Evolutionary conservation across 805 yeast species (phyloP).

Genomic region (Barnettozyma californica): DNA sequence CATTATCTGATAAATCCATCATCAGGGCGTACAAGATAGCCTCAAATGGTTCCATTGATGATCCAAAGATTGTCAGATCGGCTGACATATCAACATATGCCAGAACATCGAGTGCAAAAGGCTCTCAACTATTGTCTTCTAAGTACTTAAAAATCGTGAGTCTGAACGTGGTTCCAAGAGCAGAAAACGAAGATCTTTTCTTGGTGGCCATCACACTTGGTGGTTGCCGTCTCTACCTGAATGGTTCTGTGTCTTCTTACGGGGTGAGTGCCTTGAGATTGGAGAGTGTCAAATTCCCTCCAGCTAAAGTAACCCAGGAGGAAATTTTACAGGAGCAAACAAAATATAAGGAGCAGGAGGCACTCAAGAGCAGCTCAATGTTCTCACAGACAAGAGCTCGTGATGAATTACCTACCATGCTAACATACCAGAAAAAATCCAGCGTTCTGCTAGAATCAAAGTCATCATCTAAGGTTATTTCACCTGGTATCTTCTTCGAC

Average conservation of each 20-base stretch:
- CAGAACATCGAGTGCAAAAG: conserved; percentile 40
- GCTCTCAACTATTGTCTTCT: conserved; percentile 50
- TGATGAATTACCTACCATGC: conserved; percentile 27
- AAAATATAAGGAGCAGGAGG: conserved; percentile 26
- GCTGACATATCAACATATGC: conserved; percentile 33
- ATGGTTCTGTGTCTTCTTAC: conserved; percentile 33
- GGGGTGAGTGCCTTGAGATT: conserved; percentile 36
- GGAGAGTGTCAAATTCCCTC: conserved; percentile 60
- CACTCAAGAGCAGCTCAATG: conserved; percentile 28
- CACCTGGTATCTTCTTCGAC: conserved; percentile 85
- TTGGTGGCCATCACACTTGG: conserved; percentile 74
- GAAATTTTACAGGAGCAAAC: conserved; percentile 21
- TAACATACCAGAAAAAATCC: conserved; percentile 51
- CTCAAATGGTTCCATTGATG: conserved; percentile 35
- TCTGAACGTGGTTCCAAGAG: conserved; percentile 52
- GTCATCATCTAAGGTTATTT: conserved; percentile 53
- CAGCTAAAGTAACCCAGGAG: conserved; percentile 40
- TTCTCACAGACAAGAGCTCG: conserved; percentile 12
- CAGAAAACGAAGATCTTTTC: conserved; percentile 65
- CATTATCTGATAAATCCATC: conserved; percentile 77
- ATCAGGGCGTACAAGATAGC: conserved; percentile 70
- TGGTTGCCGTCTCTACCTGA: conserved; percentile 72
- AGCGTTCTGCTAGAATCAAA: conserved; percentile 52
- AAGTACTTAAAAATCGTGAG: conserved; percentile 57
- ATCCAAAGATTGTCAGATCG: conserved; percentile 34